phyloP scores from a whole-genome alignment of 1,284 basidiomycete species.

The Jaminaea rosea region DNA sequence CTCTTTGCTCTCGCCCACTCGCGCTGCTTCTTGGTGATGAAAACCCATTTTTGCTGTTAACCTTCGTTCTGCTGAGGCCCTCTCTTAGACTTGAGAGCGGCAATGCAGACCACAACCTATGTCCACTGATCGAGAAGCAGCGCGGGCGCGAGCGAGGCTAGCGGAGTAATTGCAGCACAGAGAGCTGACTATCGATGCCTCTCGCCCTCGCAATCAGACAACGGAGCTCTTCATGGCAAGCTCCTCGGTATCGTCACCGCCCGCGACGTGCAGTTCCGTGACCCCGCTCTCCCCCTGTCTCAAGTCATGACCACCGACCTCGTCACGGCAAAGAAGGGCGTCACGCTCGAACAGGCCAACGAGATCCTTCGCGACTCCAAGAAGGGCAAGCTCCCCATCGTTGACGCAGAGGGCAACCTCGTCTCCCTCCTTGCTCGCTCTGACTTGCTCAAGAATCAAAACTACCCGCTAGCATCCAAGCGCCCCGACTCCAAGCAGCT shows the following conservation, averaged over 20 bases:
- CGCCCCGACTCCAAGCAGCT: constrained; percentile 86
- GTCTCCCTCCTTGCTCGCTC: constrained; percentile 57
- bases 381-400: constrained; percentile 78
- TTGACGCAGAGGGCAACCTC: constrained; percentile 36
- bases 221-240: constrained; percentile 74
- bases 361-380: constrained; percentile 89
- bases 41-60: constrained; percentile 53
- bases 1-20: not conserved
- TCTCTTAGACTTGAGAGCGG: constrained; percentile 59
- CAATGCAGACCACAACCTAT: constrained; percentile 58
- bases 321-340: constrained; percentile 38
- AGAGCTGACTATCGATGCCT: not conserved
- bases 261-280: constrained; percentile 89
- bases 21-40: constrained; percentile 55
- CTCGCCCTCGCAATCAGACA: constrained; percentile 55
- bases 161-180: not conserved
- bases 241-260: constrained; percentile 93
- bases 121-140: constrained; percentile 45
- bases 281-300: constrained; percentile 60
- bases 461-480: constrained; percentile 90
- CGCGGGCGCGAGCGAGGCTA: not conserved
- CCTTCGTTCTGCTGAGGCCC: constrained; percentile 79
- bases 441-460: constrained; percentile 95
- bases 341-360: constrained; percentile 77
- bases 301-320: constrained; percentile 70